Evolutionary conservation across 768 basidiomycete species (phyloP).

Genomic region (Amanita polypyramis): DNA sequence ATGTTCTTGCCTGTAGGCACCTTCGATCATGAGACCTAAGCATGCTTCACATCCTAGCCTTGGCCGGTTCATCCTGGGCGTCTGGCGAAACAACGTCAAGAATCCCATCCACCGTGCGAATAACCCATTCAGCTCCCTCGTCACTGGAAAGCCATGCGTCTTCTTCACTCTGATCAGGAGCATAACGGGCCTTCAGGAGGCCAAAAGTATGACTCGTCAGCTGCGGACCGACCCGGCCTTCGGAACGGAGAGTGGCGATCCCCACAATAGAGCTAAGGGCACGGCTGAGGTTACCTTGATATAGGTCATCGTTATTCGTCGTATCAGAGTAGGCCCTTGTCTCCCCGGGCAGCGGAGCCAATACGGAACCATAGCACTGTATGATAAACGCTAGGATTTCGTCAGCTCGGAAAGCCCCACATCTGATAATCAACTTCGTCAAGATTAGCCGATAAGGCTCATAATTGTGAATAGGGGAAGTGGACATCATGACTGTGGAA

Average conservation of each 20-base stretch:
- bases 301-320: slow-evolving; percentile 33
- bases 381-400: slow-evolving; percentile 64
- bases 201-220: slow-evolving; percentile 85
- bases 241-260: slow-evolving; percentile 76
- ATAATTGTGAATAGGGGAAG: slow-evolving; percentile 14
- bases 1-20: slow-evolving; percentile 20
- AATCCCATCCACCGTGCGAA: slow-evolving; percentile 74
- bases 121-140: slow-evolving; percentile 83
- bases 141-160: slow-evolving; percentile 77
- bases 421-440: slow-evolving; percentile 21
- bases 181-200: slow-evolving; percentile 70
- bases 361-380: slow-evolving; percentile 72
- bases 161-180: slow-evolving; percentile 50
- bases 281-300: slow-evolving; percentile 80
- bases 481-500: slow-evolving; percentile 4
- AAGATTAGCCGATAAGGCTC: slow-evolving; percentile 21
- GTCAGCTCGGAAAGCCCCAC: slow-evolving; percentile 9
- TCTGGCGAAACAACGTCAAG: slow-evolving; percentile 58
- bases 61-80: slow-evolving; percentile 31
- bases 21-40: slow-evolving; percentile 27
- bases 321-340: slow-evolving; percentile 30
- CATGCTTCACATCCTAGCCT: slow-evolving; percentile 49
- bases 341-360: slow-evolving; percentile 62
- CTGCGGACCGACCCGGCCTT: slow-evolving; percentile 78
- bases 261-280: slow-evolving; percentile 78